These are phyloP conservation scores for Zygoascus sp. DNA, from an alignment of 1,139 yeast genomes.

Conservation along the genomic window DNA sequence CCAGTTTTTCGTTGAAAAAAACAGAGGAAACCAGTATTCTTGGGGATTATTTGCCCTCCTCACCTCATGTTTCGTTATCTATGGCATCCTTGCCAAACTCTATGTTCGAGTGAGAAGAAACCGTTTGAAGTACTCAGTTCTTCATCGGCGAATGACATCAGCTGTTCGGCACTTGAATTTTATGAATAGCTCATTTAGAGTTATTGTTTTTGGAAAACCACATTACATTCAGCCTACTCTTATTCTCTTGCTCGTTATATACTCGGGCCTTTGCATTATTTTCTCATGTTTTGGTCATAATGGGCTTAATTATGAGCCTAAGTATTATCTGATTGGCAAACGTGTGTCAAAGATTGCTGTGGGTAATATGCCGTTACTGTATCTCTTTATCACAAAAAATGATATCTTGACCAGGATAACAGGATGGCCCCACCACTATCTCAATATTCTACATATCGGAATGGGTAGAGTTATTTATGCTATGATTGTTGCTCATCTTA, in stretches of 20 bases:
- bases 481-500: slow-evolving; percentile 40
- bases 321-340: slow-evolving; percentile 42
- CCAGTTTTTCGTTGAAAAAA: slow-evolving; percentile 40
- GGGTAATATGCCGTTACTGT: slow-evolving; percentile 43
- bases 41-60: slow-evolving; percentile 39
- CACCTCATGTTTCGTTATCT: slow-evolving; percentile 32
- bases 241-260: slow-evolving; percentile 32
- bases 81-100: slow-evolving; percentile 44
- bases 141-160: not conserved
- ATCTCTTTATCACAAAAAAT: slow-evolving; percentile 40
- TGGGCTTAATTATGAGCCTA: slow-evolving; percentile 42
- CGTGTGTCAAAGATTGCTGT: slow-evolving; percentile 43
- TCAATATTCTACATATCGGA: slow-evolving; percentile 45
- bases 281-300: slow-evolving; percentile 31
- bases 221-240: slow-evolving; percentile 44
- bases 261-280: slow-evolving; percentile 33
- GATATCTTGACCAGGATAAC: slow-evolving; percentile 41
- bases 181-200: slow-evolving; percentile 6
- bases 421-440: slow-evolving; percentile 44
- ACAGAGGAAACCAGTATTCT: slow-evolving; percentile 38
- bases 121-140: slow-evolving; percentile 1
- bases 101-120: slow-evolving; percentile 31
- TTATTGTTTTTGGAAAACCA: not conserved
- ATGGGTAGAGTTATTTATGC: slow-evolving; percentile 41
- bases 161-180: slow-evolving; percentile 25